phyloP scores from a whole-genome alignment of 2,329 filamentous ascomycete species.

The Orbilia quercus region DNA sequence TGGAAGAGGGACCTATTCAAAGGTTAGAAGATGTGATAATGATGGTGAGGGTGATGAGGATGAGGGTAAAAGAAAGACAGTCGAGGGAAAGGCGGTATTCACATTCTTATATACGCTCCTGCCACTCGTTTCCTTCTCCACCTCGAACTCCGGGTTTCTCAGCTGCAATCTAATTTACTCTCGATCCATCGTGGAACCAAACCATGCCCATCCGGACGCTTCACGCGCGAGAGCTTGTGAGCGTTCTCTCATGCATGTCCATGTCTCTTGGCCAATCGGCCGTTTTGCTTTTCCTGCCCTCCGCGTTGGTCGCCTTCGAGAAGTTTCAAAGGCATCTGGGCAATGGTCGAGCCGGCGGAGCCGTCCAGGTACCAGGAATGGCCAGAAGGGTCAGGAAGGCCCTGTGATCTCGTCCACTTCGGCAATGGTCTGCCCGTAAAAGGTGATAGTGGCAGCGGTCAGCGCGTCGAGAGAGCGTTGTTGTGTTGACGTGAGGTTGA shows the following conservation, averaged over 20 bases:
- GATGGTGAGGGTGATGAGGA: slow-evolving; percentile 51
- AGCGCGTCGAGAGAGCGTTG: slow-evolving; percentile 30
- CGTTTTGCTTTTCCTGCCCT: slow-evolving; percentile 7
- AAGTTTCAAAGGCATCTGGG: slow-evolving; percentile 46
- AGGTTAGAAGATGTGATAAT: slow-evolving; percentile 53
- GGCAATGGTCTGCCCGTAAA: slow-evolving; percentile 47
- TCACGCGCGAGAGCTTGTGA: not conserved
- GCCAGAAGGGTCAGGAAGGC: slow-evolving; percentile 21
- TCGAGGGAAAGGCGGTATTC: slow-evolving; percentile 32
- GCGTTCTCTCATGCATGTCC: not conserved
- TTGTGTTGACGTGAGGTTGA: slow-evolving; percentile 55
- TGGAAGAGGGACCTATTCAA: slow-evolving; percentile 42
- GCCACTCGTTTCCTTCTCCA: slow-evolving; percentile 17
- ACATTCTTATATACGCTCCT: slow-evolving; percentile 52
- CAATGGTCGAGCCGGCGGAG: slow-evolving; percentile 46
- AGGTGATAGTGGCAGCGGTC: slow-evolving; percentile 13
- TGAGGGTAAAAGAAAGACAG: slow-evolving; percentile 51
- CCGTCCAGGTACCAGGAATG: slow-evolving; percentile 49
- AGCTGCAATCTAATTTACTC: slow-evolving; percentile 33
- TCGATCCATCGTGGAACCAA: slow-evolving; percentile 53
- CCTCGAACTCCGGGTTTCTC: slow-evolving; percentile 51
- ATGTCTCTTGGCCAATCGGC: too few relatives aligned
- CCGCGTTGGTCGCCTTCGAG: slow-evolving; percentile 49
- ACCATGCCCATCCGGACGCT: slow-evolving; percentile 45
- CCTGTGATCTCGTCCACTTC: slow-evolving; percentile 48